Evolutionary conservation across 768 basidiomycete species (phyloP).

Genomic region (Suillus weaverae): DNA sequence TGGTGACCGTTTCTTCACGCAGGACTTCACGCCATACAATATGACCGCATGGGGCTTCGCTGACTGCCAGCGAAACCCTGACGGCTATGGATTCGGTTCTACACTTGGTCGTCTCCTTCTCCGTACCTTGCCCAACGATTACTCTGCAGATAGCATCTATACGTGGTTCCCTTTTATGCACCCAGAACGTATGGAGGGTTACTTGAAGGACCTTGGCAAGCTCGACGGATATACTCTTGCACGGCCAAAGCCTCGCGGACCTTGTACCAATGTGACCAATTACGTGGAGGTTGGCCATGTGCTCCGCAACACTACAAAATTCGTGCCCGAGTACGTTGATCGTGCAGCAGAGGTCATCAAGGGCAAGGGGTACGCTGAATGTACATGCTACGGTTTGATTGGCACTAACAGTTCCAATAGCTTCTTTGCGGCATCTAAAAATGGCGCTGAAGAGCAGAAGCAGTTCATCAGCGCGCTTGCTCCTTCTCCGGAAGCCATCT

Average conservation of each 20-base stretch:
- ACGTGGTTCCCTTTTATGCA: slow-evolving; percentile 89
- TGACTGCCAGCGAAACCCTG: slow-evolving; percentile 75
- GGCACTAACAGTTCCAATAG: slow-evolving; percentile 35
- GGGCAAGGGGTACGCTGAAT: slow-evolving; percentile 56
- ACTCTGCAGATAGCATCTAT: slow-evolving; percentile 66
- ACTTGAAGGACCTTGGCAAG: slow-evolving; percentile 57
- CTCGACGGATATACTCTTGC: slow-evolving; percentile 54
- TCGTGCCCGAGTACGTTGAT: slow-evolving; percentile 48
- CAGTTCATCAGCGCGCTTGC: slow-evolving; percentile 52
- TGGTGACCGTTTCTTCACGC: slow-evolving; percentile 80
- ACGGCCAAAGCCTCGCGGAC: slow-evolving; percentile 41
- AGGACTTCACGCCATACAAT: slow-evolving; percentile 79
- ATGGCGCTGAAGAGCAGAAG: slow-evolving; percentile 37
- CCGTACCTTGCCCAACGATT: slow-evolving; percentile 73
- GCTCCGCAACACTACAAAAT: slow-evolving; percentile 45
- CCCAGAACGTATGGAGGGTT: slow-evolving; percentile 61
- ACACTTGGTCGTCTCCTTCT: slow-evolving; percentile 73
- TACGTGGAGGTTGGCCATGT: slow-evolving; percentile 56
- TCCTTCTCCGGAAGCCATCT: slow-evolving; percentile 46
- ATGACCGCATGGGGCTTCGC: slow-evolving; percentile 83
- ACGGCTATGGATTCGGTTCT: slow-evolving; percentile 67
- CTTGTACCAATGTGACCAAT: slow-evolving; percentile 36
- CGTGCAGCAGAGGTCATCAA: slow-evolving; percentile 54
- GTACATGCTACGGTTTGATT: not conserved
- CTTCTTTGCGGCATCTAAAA: slow-evolving; percentile 62